Conservation (phyloP, 306 rosid species). For the Quercus berberidifolia region DNA sequence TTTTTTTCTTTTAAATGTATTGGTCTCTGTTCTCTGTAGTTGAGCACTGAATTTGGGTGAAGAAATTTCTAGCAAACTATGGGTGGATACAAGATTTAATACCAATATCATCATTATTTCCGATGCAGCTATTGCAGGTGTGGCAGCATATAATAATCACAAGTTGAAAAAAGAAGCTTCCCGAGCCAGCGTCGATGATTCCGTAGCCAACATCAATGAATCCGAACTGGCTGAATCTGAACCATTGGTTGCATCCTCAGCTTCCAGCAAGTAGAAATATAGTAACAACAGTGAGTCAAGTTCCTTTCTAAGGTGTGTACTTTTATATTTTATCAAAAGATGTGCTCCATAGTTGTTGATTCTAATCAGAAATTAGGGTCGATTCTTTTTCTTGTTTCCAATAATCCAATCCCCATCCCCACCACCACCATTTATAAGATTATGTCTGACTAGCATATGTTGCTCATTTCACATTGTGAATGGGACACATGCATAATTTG, state of each 20-base stretch:
- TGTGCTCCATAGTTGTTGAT: conserved; percentile 7
- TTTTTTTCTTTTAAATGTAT: not conserved
- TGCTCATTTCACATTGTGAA: not conserved
- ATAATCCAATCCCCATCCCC: conserved; percentile 13
- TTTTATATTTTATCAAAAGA: not conserved
- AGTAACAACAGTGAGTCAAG: conserved; percentile 25
- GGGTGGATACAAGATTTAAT: conserved; percentile 1
- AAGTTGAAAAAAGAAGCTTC: conserved; percentile 80
- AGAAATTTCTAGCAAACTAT: not conserved
- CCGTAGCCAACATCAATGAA: conserved; percentile 27
- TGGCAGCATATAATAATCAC: conserved; percentile 88
- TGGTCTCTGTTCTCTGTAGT: not conserved
- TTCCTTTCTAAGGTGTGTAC: conserved; percentile 39
- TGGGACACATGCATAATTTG: not conserved
- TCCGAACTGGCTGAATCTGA: conserved; percentile 42
- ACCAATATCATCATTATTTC: conserved; percentile 15
- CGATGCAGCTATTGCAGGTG: conserved; percentile 87
- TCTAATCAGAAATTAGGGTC: not conserved
- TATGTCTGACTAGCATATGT: not conserved
- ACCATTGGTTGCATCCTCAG: conserved; percentile 34
- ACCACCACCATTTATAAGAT: not conserved
- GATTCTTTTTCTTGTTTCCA: conserved; percentile 11
- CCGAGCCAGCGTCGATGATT: conserved; percentile 28
- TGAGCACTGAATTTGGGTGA: not conserved
- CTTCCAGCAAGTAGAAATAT: conserved; percentile 49